Percentiles rank a stretch among this genome's conserved stretches.
Conservation (phyloP, 768 basidiomycete species). For the Lyophyllum semitale region DNA sequence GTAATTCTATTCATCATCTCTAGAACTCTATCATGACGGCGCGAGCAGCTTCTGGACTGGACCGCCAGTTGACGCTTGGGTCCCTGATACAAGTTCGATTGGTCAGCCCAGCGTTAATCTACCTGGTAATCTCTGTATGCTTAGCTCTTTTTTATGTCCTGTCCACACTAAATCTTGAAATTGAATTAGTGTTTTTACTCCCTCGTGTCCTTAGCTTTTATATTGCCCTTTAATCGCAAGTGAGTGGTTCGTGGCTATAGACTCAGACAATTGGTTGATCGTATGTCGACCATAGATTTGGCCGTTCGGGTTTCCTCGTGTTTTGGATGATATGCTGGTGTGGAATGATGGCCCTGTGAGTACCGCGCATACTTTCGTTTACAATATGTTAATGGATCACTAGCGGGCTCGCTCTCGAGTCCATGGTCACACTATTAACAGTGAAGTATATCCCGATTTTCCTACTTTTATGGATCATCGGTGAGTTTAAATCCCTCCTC, state of each 20-base stretch:
- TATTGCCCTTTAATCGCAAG: conserved; percentile 47
- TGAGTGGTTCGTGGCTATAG: conserved; percentile 19
- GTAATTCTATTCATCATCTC: neutral
- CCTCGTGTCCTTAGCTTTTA: conserved; percentile 49
- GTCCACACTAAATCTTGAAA: neutral
- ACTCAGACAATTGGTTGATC: neutral
- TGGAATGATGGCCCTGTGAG: conserved; percentile 48
- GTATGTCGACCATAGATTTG: conserved; percentile 29
- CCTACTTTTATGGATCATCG: conserved; percentile 54
- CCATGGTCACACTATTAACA: conserved; percentile 52
- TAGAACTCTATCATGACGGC: conserved; percentile 36
- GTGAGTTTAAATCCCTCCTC: conserved; percentile 24
- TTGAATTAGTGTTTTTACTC: conserved; percentile 42
- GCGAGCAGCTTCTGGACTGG: conserved; percentile 37
- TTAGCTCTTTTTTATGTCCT: conserved; percentile 4
- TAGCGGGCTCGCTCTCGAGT: conserved; percentile 52
- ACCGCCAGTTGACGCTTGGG: conserved; percentile 34
- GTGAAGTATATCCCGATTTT: conserved; percentile 46
- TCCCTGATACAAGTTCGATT: conserved; percentile 43
- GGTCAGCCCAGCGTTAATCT: conserved; percentile 36
- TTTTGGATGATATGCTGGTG: conserved; percentile 59
- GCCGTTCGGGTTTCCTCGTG: conserved; percentile 45
- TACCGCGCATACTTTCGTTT: neutral
- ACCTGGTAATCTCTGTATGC: conserved; percentile 42
- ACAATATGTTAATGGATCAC: neutral